Base-by-base conservation (phyloP, 2,329 filamentous ascomycete genomes). In the Nemania bipapillata region DNA sequence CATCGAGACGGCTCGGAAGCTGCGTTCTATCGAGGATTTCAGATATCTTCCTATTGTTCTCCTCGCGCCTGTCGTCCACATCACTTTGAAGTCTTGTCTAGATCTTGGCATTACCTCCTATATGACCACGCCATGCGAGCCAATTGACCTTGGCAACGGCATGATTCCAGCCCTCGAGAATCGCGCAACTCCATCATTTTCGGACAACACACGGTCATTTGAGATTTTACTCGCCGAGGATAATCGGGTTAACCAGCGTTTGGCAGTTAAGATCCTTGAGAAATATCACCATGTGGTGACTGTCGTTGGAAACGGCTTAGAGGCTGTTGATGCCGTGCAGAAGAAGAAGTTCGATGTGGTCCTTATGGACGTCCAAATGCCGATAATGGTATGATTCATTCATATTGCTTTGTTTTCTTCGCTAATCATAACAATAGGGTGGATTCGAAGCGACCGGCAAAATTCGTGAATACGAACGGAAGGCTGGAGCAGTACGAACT, bases 311-410 rank as follows among this genome's bases (percentile, higher is more conserved):
- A 99, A 99, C 78, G 96, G 96, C 69, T 87, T 94, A 72, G 95
- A 98, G 78, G 96, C 96, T 1, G 90, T 98, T 15, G 92, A 97
- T 77, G 90, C 92, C n/a, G 90, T 97, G 74, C 94, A 96, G 85
- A 89, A 91, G 79, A 95, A 92, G 82, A 91, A 93, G 78, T 99
- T 96, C 79, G 96, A 99, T 80, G 93, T 97, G 70, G 96, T 99
- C 72, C 86, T 99, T 56, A 99, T 99, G 96, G 96, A 99, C 78
- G 96, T 99, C 20, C 96, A 98, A 80, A 99, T 99, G 96, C 96
- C 96, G n/a, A 92, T 98, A 76, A 98, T 98, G 94, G 90, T 92
- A 82, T 83, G 89, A 68, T 40, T 59, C n/a, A 15, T 53, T 1
- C 3, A 26, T 1, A 15, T 55, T 24, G n/a, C 8, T 22, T 12